Evolutionary conservation across 2,329 filamentous ascomycete genomes (phyloP), one percentile per base, ranked within the genome.

Genomic region (Apiospora pterosperma): DNA sequence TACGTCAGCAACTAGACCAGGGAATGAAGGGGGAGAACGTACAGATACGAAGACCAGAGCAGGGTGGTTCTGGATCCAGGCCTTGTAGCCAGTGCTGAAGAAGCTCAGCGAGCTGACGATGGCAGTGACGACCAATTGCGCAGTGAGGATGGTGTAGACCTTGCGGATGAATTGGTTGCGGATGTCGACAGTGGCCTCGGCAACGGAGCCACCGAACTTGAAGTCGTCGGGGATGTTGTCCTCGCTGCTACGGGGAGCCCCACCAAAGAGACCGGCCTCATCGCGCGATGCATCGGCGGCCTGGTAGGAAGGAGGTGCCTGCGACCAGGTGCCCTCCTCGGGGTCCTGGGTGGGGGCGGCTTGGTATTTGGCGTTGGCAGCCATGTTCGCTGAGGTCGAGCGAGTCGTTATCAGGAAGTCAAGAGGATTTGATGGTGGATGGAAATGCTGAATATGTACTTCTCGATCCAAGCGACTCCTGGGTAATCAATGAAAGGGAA

Each of bases 141-240:
- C 89, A n/a, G 96, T 97, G 81, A 99, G 85, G 79, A 99, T 99
- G 65, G 93, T 91, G 81, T 99, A 99, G 76, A 99, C 96, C 84
- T 98, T 98, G 79, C 94, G 90, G 72, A 97, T 85, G 79, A 97
- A 99, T 79, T 96, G 92, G 88, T 97, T 97, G 71, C 95, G 92
- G 76, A 99, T 97, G 74, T 97, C 93, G 75, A 98, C 84, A 23
- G 94, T 97, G 59, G 92, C 95, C 82, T 98, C 96, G 70, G 94
- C 90, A 66, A 98, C 94, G 21, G 90, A 93, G 67, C 93, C 94
- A 71, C 95, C 96, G 75, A 97, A 98, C 92, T 97, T 98, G 88
- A 98, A 98, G 79, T 98, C 95, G 81, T 98, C 95, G 1, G 95
- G 95, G 55, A 98, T 77, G 74, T 97, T 96, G 80, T 97, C 95